Evolutionary conservation across 2,329 filamentous ascomycete species (phyloP).

Genomic region (Aspergillus tanneri): DNA sequence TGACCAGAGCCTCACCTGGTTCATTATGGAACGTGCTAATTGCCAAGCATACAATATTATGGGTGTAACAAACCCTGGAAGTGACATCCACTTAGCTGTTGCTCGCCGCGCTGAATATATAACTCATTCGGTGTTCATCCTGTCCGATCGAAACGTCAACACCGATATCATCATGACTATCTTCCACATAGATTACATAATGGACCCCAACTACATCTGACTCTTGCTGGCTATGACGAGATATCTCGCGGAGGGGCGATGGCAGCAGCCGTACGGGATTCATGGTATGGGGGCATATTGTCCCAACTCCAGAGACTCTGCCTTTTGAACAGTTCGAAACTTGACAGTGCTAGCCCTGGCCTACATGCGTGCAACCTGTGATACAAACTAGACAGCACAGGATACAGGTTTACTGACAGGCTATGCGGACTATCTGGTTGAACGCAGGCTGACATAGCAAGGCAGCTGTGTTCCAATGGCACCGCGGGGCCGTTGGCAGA

Average conservation of each 20-base stretch:
- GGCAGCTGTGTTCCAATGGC: slow-evolving; percentile 47
- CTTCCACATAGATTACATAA: slow-evolving; percentile 45
- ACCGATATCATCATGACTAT: slow-evolving; percentile 47
- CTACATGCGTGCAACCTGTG: slow-evolving; percentile 41
- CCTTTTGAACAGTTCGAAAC: slow-evolving; percentile 45
- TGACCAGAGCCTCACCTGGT: slow-evolving; percentile 44
- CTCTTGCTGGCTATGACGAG: slow-evolving; percentile 45
- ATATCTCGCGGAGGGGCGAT: slow-evolving; percentile 43
- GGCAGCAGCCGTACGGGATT: slow-evolving; percentile 40
- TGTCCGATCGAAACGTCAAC: slow-evolving; percentile 45
- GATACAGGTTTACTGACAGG: slow-evolving; percentile 37
- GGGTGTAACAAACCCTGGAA: slow-evolving; percentile 33
- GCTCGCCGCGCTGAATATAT: slow-evolving; percentile 42
- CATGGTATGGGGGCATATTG: slow-evolving; percentile 46
- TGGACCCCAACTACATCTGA: slow-evolving; percentile 45
- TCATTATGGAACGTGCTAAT: slow-evolving; percentile 44
- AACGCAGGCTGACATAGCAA: slow-evolving; percentile 41
- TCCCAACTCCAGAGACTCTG: slow-evolving; percentile 45
- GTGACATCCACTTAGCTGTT: slow-evolving; percentile 32
- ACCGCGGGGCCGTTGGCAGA: slow-evolving; percentile 43
- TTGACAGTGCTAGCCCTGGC: slow-evolving; percentile 41
- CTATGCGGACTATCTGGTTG: slow-evolving; percentile 45
- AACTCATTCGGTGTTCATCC: slow-evolving; percentile 43
- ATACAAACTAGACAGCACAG: slow-evolving; percentile 36
- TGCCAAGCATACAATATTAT: slow-evolving; percentile 45